Evolutionary conservation across 345 rosid genomes (phyloP), one percentile per base, ranked within the genome.

Genomic region (Hibiscus trionum): DNA sequence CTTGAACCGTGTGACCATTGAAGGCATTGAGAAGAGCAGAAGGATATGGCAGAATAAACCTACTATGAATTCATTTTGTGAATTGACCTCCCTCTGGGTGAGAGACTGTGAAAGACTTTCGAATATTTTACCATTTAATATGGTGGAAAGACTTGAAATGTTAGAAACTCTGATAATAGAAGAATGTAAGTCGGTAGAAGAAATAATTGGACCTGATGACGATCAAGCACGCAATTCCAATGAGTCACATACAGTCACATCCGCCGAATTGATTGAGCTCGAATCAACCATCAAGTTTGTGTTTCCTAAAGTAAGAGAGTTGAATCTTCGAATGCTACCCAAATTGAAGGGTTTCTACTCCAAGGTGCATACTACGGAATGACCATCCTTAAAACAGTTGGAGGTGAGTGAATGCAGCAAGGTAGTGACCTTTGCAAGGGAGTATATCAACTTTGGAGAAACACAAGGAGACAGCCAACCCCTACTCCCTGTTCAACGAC

Each of bases 301-400:
- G 26, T 56, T 70, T 70, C 62, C 35, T 27, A 1, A 35, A 39
- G 2, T 57, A 11, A 70, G 3, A 11, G 31, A 3, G 8, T 9
- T 50, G 37, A 0, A 0, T 21, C 31, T 57, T 24, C 0, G 0
- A 2, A 2, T 1, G 1, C 67, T 79, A 19, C 65, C 55, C 14
- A 12, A 57, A 1, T 46, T 79, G 8, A 53, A 24, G 21, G 7
- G 26, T 16, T 79, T 79, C 14, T 67, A 61, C 42, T 47, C 14
- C 55, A 3, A 39, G 37, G 2, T 19, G 11, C 71, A 62, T 62
- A 67, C 72, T 72, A 29, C 47, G 7, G 63, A 75, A 33, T 73
- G 76, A 55, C 72, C 75, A 11, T 9, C 10, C 21, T 69, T 78
- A 21, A 47, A 31, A 26, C 0, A 8, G 1, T 11, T 79, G 61